Evolutionary conservation across 2,329 filamentous ascomycete genomes (phyloP).

Genomic region (Metarhizium humberi): DNA sequence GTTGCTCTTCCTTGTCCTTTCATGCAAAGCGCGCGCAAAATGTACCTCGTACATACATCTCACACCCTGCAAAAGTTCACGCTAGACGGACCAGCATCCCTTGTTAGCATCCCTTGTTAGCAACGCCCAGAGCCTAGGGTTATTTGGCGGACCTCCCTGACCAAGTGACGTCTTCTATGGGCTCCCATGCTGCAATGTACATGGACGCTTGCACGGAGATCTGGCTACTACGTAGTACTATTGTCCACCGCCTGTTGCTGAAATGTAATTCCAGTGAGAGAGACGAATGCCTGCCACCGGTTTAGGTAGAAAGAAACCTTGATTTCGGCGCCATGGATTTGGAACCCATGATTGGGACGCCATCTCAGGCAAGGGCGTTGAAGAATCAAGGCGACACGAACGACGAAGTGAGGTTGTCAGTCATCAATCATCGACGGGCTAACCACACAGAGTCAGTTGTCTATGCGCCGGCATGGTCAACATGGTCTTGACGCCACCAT

Average conservation of each 20-base stretch:
- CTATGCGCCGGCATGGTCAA: not conserved
- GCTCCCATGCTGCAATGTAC: not conserved
- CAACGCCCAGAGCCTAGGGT: constrained; percentile 1
- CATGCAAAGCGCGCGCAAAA: not conserved
- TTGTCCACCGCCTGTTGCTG: not conserved
- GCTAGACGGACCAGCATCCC: constrained; percentile 4
- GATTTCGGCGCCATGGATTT: not conserved
- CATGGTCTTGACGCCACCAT: constrained; percentile 1
- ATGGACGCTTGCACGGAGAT: not conserved
- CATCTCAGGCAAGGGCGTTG: not conserved
- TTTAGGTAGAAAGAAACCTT: too few species aligned
- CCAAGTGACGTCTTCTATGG: constrained; percentile 4
- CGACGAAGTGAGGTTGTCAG: not conserved
- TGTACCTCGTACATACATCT: not conserved
- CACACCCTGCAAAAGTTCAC: constrained; percentile 8
- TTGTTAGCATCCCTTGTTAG: not conserved
- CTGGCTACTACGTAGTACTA: not conserved
- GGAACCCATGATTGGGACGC: not conserved
- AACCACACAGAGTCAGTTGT: not conserved
- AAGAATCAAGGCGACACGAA: too few species aligned
- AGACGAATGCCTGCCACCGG: not conserved
- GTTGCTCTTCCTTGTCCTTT: not conserved
- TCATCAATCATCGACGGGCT: not conserved
- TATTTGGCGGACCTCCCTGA: constrained; percentile 2
- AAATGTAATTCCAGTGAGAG: not conserved